These are phyloP conservation scores for Alloteropsis semialata DNA, from an alignment of 176 grass and related monocot species.

Conservation along the genomic window DNA sequence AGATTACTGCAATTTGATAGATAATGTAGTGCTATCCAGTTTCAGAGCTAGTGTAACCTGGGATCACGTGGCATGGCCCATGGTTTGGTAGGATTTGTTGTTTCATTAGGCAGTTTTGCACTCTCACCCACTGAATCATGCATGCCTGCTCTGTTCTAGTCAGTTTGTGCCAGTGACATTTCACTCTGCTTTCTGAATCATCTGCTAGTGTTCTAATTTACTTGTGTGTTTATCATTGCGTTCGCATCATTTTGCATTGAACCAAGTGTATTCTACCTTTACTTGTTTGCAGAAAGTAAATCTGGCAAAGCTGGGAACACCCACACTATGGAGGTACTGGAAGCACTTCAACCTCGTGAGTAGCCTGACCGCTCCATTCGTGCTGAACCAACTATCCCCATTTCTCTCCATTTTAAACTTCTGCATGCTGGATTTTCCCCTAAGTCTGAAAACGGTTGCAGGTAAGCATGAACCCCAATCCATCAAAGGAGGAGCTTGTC, in stretches of 20 bases:
- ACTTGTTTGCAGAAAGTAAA: conserved; percentile 63
- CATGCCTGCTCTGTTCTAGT: conserved; percentile 3
- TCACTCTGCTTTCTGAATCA: not conserved
- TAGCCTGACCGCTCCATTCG: not conserved
- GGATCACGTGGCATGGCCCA: conserved; percentile 37
- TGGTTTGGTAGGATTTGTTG: conserved; percentile 23
- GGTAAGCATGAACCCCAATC: conserved; percentile 69
- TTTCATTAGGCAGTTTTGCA: not conserved
- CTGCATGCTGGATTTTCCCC: not conserved
- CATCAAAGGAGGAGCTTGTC: conserved; percentile 70
- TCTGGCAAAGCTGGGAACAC: conserved; percentile 66
- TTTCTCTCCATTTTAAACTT: not conserved
- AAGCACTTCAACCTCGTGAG: conserved; percentile 84
- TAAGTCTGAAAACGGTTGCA: conserved; percentile 26
- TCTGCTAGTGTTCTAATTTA: not conserved
- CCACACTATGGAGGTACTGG: conserved; percentile 87
- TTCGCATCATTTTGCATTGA: not conserved
- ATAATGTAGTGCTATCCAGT: not conserved
- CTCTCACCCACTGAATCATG: not conserved
- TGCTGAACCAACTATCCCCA: not conserved
- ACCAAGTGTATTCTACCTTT: not conserved
- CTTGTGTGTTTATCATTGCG: not conserved
- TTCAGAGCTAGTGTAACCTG: conserved; percentile 3
- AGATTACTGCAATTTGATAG: not conserved
- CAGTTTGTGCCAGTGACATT: not conserved